Evolutionary conservation across 192 early-diverging fungal species (phyloP), one percentile per base, ranked within the genome.

Genomic region (Backusella mclennaniae): DNA sequence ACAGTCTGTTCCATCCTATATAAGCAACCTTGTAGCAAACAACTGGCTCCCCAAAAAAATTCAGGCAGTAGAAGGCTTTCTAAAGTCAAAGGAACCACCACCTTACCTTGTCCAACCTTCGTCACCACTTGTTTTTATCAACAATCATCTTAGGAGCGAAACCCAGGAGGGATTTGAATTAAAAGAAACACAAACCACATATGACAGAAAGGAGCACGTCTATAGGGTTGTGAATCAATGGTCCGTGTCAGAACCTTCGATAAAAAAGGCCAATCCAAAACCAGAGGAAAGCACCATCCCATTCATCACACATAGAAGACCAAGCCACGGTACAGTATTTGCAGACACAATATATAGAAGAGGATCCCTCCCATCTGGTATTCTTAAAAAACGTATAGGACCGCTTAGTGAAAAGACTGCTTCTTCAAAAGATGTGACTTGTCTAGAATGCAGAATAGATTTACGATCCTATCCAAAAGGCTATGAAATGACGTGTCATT

Each of bases 81-180:
- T 88, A 4, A 85, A 88, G 21, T 21, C 63, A 3, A 84, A 86
- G 17, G 85, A 83, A 17, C 78, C 87, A 2, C 86, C 84, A 15
- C 84, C 81, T 36, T 76, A 69, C 19, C 56, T 82, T 14, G 42
- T 73, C 15, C 77, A 72, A 1, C 81, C 81, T 44, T 53, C 67
- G 8, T 83, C 21, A 75, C 77, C 70, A 46, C 76, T 71, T 79
- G 83, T 33, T 72, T 81, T 75, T 42, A 75, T n/a, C 49, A 80
- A 29, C 63, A 84, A 76, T 68, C 52, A 33, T 21, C 77, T 70
- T 17, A 15, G 21, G 0, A 49, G 41, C 21, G 23, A 76, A 15
- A 77, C 75, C 0, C 68, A 69, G 38, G 26, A 35, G 21, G 21
- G 56, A 33, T 38, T 66, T 35, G 39, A 41, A 44, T 77, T 56